phyloP scores from a whole-genome alignment of 805 yeast genomes.

The Scheffersomyces lignosus region DNA sequence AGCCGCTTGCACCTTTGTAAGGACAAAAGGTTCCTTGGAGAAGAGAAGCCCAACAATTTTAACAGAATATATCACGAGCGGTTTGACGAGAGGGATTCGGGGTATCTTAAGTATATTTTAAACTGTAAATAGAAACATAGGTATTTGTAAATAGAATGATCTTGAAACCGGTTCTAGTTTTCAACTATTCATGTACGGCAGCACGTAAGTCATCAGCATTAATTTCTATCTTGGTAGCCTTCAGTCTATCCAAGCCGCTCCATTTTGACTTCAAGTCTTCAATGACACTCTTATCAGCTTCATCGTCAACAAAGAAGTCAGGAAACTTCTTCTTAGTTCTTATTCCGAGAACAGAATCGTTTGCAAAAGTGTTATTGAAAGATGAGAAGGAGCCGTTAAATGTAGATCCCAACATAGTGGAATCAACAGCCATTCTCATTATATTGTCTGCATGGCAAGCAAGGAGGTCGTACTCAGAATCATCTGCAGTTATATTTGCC shows the following conservation, averaged over 20 bases:
- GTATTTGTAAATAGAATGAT: background rate
- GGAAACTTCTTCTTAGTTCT: slow-evolving; percentile 12
- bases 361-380: slow-evolving; percentile 28
- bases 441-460: slow-evolving; percentile 49
- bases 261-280: slow-evolving; percentile 15
- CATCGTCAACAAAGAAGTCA: slow-evolving; percentile 17
- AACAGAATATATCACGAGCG: slow-evolving; percentile 19
- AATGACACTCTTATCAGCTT: slow-evolving; percentile 20
- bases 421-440: slow-evolving; percentile 47
- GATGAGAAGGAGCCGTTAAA: slow-evolving; percentile 37
- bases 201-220: slow-evolving; percentile 37
- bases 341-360: slow-evolving; percentile 27
- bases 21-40: slow-evolving; percentile 1
- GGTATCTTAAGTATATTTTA: slow-evolving; percentile 17
- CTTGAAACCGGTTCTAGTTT: background rate
- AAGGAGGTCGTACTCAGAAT: slow-evolving; percentile 34
- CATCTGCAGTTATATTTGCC: slow-evolving; percentile 10
- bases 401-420: slow-evolving; percentile 45
- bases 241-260: slow-evolving; percentile 11
- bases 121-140: slow-evolving; percentile 2
- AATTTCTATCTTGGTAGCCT: slow-evolving; percentile 31
- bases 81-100: slow-evolving; percentile 26
- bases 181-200: slow-evolving; percentile 21
- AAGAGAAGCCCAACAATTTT: slow-evolving; percentile 5
- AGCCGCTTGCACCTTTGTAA: slow-evolving; percentile 7